Percentiles rank a stretch among this genome's conserved stretches.
Evolutionary conservation across 495 filamentous ascomycete species (phyloP).

Genomic region (Penicillium cosmopolitanum): DNA sequence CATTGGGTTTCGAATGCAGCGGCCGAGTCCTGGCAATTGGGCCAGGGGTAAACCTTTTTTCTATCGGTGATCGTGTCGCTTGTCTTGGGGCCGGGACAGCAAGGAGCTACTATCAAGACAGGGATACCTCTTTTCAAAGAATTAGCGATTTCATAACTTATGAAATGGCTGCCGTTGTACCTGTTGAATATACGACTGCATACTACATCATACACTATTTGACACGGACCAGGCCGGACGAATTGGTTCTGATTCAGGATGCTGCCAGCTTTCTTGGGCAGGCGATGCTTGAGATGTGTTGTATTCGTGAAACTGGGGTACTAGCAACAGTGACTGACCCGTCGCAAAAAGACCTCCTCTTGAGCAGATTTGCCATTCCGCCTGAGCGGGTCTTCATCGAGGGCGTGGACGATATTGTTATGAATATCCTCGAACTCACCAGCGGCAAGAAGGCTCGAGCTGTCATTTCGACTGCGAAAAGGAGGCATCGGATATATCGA

Average conservation of each 20-base stretch:
- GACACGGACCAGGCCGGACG: constrained; percentile 4
- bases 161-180: constrained; percentile 17
- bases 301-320: neutral
- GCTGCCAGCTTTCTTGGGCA: constrained; percentile 17
- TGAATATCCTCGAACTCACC: constrained; percentile 4
- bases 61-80: constrained; percentile 52
- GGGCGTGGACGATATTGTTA: constrained; percentile 9
- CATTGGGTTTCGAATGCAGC: constrained; percentile 45
- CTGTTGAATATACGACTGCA: constrained; percentile 18
- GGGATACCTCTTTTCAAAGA: constrained; percentile 22
- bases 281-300: constrained; percentile 18
- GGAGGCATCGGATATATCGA: neutral
- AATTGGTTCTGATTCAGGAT: constrained; percentile 10
- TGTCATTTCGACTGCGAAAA: constrained; percentile 4
- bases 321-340: constrained; percentile 8
- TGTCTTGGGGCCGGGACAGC: constrained; percentile 31
- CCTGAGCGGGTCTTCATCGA: constrained; percentile 3
- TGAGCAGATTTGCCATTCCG: constrained; percentile 6
- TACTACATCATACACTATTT: constrained; percentile 14
- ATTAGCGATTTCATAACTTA: constrained; percentile 19
- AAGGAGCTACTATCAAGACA: constrained; percentile 23
- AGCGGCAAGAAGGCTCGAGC: constrained; percentile 10
- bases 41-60: constrained; percentile 28
- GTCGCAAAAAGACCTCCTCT: constrained; percentile 4
- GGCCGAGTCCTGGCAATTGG: constrained; percentile 45